Base-by-base conservation (phyloP, 352 stramenopile genomes). In the Globisporangium acanthophoron region DNA sequence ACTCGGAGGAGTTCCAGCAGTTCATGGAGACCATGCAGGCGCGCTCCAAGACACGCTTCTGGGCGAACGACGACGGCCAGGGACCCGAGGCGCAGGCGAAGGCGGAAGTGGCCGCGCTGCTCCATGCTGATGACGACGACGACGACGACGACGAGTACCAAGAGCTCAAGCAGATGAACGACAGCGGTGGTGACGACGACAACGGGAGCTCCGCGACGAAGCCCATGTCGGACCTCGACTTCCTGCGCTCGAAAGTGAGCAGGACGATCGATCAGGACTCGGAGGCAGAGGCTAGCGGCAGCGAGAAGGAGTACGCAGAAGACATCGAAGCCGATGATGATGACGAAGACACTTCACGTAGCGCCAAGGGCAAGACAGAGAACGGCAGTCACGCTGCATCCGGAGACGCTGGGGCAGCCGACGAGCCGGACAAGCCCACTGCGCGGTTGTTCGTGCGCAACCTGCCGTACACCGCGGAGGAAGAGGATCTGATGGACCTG, bases 401-500 rank as follows among this genome's bases (percentile, higher is more conserved):
- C 21, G 51, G 16, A 15, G 64, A 68, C 41, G 69, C 75, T 0
- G 62, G 79, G 11, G 78, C 51, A 2, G 49, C 21, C 7, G 77
- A 82, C 21, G 79, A 64, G 16, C 40, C 37, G 7, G 74, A 54
- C 12, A 69, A 80, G 53, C 80, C 74, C 16, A 84, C 70, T 16
- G 72, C 82, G n/a, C 87, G 97, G 39, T 73, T 99, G 44, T 99
- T 99, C 76, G 76, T 99, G 46, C 79, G 96, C 31, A 99, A 99
- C 61, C 62, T 99, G 37, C 91, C 96, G 44, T 99, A 98, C 70
- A 93, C 80, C n/a, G 86, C 88, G 2, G 97, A 96, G 12, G 96
- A 99, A 67, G 96, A 99, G 58, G 96, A 99, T 58, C 66, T 99
- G 11, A 80, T 82, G 55, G 80, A 96, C 51, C 70, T 96, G 47